phyloP scores from a whole-genome alignment of 176 grass and related monocot species.

The Ananas comosus region DNA sequence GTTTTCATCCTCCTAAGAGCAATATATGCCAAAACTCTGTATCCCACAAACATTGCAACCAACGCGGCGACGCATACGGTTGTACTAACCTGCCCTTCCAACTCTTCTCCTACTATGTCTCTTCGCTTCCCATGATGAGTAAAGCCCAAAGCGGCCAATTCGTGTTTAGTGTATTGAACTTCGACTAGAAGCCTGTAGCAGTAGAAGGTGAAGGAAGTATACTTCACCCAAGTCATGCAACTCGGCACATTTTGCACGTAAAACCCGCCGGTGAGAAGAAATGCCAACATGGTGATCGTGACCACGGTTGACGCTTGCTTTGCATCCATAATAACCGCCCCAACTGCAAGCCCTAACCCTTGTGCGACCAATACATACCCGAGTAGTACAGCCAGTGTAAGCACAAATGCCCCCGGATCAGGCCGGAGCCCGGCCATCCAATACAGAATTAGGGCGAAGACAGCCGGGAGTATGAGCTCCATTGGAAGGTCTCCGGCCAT shows the following conservation, averaged over 20 bases:
- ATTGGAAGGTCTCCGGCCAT: slow-evolving; percentile 86
- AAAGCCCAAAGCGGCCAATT: not conserved
- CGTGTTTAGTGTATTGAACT: slow-evolving; percentile 54
- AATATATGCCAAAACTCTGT: slow-evolving; percentile 65
- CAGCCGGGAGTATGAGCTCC: slow-evolving; percentile 73
- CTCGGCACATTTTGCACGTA: slow-evolving; percentile 67
- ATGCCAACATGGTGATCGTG: slow-evolving; percentile 77
- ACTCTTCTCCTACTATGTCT: not conserved
- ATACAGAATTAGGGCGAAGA: slow-evolving; percentile 67
- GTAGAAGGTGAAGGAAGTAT: slow-evolving; percentile 92
- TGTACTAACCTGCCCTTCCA: slow-evolving; percentile 14
- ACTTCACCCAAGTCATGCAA: slow-evolving; percentile 86
- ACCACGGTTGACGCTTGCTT: slow-evolving; percentile 75
- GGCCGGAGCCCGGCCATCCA: slow-evolving; percentile 83
- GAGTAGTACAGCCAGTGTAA: slow-evolving; percentile 52
- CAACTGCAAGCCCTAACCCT: slow-evolving; percentile 68
- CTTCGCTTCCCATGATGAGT: slow-evolving; percentile 13
- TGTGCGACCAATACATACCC: slow-evolving; percentile 72
- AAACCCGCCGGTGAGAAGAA: slow-evolving; percentile 84
- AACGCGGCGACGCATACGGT: slow-evolving; percentile 31
- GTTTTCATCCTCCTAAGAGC: slow-evolving; percentile 46
- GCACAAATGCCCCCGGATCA: slow-evolving; percentile 40
- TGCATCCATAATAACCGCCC: slow-evolving; percentile 81
- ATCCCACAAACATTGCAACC: slow-evolving; percentile 64
- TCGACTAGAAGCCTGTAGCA: slow-evolving; percentile 70